Conservation (phyloP, 1,284 basidiomycete genomes). For the Ceratobasidium theobromae region DNA sequence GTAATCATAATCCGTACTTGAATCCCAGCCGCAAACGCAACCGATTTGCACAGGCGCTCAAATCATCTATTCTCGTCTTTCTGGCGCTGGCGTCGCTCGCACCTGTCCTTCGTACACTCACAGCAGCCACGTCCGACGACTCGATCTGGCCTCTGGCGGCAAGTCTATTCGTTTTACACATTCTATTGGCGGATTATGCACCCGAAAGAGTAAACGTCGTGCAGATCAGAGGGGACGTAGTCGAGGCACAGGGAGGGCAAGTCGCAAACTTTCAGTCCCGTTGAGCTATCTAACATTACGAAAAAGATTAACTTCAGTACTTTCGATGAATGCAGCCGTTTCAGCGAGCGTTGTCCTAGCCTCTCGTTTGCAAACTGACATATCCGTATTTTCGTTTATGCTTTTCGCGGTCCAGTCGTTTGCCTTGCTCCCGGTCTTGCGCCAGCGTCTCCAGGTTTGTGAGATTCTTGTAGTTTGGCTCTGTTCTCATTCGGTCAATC, state of each 20-base stretch:
- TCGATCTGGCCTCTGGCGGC: slow-evolving; percentile 93
- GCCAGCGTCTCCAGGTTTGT: slow-evolving; percentile 74
- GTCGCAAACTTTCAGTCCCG: slow-evolving; percentile 39
- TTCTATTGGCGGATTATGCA: slow-evolving; percentile 67
- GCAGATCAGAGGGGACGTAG: not conserved
- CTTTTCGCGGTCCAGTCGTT: slow-evolving; percentile 85
- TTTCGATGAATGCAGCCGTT: slow-evolving; percentile 94
- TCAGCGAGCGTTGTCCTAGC: slow-evolving; percentile 93
- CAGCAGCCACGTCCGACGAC: slow-evolving; percentile 92
- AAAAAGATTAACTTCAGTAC: slow-evolving; percentile 76
- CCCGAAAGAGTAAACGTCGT: slow-evolving; percentile 39
- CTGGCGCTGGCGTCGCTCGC: slow-evolving; percentile 86
- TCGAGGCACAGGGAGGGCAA: slow-evolving; percentile 45
- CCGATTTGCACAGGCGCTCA: slow-evolving; percentile 26
- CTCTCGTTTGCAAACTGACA: slow-evolving; percentile 80
- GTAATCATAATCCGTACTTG: slow-evolving; percentile 35
- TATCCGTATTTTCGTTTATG: slow-evolving; percentile 88
- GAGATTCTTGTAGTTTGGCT: slow-evolving; percentile 30
- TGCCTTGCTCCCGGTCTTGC: slow-evolving; percentile 80
- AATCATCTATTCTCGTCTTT: slow-evolving; percentile 73
- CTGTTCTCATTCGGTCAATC: slow-evolving; percentile 36
- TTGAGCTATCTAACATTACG: slow-evolving; percentile 38
- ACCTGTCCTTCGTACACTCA: slow-evolving; percentile 88
- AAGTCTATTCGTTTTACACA: slow-evolving; percentile 62
- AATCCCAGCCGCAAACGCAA: not conserved